Evolutionary conservation across 1,284 basidiomycete species (phyloP).

Genomic region (Microbotryum saponariae): DNA sequence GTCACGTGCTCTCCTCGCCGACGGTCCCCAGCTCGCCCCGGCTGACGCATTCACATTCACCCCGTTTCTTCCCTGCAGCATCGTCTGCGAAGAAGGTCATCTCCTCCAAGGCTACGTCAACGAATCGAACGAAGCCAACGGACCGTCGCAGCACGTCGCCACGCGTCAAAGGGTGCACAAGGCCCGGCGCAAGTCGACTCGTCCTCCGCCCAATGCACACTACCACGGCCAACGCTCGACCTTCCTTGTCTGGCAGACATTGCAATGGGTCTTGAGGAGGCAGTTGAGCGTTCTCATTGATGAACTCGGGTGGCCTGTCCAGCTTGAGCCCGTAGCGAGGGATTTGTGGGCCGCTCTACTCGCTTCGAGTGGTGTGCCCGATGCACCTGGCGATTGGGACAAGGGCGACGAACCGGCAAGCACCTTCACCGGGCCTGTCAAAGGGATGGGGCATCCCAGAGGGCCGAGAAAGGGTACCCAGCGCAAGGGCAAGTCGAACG

Average conservation of each 20-base stretch:
- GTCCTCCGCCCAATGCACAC: constrained; percentile 10
- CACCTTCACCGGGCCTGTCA: constrained; percentile 21
- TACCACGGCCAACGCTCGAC: constrained; percentile 23
- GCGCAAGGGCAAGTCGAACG: not conserved
- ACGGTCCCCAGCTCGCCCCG: not conserved
- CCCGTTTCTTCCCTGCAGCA: constrained; percentile 1
- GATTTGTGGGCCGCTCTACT: constrained; percentile 24
- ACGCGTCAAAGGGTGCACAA: constrained; percentile 21
- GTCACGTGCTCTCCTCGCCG: not conserved
- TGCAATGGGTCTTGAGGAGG: constrained; percentile 27
- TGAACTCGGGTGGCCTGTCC: constrained; percentile 23
- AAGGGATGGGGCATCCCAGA: constrained; percentile 10
- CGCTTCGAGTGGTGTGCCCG: constrained; percentile 3
- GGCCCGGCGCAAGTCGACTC: constrained; percentile 3
- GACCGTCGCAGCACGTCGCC: constrained; percentile 14
- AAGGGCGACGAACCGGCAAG: constrained; percentile 15
- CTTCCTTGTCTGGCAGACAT: constrained; percentile 23
- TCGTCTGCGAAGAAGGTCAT: constrained; percentile 36
- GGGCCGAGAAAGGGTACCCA: not conserved
- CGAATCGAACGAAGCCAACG: constrained; percentile 25
- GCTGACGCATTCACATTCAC: not conserved
- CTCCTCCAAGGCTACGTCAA: constrained; percentile 30
- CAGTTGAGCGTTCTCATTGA: constrained; percentile 24
- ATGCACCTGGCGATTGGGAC: constrained; percentile 17
- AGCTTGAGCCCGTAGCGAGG: constrained; percentile 21